Evolutionary conservation across 805 yeast species (phyloP).

Genomic region (Clavispora fructus): DNA sequence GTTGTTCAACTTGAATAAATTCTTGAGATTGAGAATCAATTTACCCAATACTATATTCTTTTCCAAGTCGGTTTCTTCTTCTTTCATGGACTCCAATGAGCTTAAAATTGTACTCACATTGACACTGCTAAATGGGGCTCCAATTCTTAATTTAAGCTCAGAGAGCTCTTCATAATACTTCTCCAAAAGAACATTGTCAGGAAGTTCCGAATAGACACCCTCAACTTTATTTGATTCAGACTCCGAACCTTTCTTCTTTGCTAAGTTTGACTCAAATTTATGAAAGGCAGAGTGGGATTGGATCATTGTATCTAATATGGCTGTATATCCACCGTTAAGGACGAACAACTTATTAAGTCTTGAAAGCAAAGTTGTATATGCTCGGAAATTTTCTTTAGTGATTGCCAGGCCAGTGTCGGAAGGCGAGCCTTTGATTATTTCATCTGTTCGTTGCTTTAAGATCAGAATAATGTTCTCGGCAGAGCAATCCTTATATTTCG

Average conservation of each 20-base stretch:
- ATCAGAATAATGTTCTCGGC: conserved; percentile 5
- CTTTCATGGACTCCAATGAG: conserved; percentile 12
- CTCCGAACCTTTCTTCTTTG: conserved; percentile 1
- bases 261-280: conserved; percentile 11
- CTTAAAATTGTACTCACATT: conserved; percentile 11
- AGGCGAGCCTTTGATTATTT: conserved; percentile 1
- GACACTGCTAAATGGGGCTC: conserved; percentile 14
- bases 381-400: conserved; percentile 1
- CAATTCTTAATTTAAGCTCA: conserved; percentile 17
- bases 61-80: conserved; percentile 10
- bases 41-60: conserved; percentile 21
- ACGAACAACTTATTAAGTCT: conserved; percentile 7
- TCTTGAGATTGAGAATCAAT: conserved; percentile 24
- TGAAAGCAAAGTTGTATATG: conserved; percentile 4
- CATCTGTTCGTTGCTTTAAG: conserved; percentile 2
- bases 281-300: conserved; percentile 37
- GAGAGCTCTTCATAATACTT: conserved; percentile 28
- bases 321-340: conserved; percentile 53
- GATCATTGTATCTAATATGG: conserved; percentile 51
- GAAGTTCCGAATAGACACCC: conserved; percentile 22
- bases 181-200: conserved; percentile 29
- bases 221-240: neutral
- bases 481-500: conserved; percentile 1
- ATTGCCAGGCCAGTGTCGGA: conserved; percentile 1
- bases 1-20: conserved; percentile 30